Conservation (phyloP, 495 filamentous ascomycete species). For the Aspergillus baeticus region DNA sequence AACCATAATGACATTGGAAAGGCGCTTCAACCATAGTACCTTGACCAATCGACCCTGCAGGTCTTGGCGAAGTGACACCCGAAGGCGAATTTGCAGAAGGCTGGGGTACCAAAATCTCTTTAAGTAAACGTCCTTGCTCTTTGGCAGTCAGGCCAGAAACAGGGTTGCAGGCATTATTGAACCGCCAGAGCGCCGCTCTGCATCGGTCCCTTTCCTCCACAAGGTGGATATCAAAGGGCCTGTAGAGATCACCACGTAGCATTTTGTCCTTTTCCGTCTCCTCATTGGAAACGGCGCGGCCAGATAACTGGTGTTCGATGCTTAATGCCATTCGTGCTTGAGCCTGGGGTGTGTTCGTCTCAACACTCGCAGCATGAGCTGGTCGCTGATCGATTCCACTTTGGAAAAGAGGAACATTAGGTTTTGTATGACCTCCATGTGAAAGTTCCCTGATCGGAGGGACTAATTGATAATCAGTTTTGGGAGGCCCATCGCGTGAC, state of each 20-base stretch:
- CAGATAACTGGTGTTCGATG: constrained; percentile 45
- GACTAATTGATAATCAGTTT: constrained; percentile 44
- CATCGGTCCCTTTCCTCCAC: constrained; percentile 85
- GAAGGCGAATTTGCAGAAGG: constrained; percentile 48
- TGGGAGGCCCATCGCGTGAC: constrained; percentile 38
- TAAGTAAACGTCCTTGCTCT: constrained; percentile 78
- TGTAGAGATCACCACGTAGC: constrained; percentile 78
- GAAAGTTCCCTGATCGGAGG: constrained; percentile 44
- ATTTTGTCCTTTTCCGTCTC: constrained; percentile 91
- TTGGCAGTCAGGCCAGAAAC: constrained; percentile 70
- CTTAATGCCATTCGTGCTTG: constrained; percentile 47
- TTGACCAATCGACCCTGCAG: constrained; percentile 65
- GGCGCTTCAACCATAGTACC: constrained; percentile 82
- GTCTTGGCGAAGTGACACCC: constrained; percentile 33
- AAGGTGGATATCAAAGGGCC: constrained; percentile 73
- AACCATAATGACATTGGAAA: constrained; percentile 93
- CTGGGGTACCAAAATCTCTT: constrained; percentile 60
- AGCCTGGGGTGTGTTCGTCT: constrained; percentile 44
- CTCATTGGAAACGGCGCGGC: constrained; percentile 29
- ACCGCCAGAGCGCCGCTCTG: constrained; percentile 78
- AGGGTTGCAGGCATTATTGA: constrained; percentile 87
- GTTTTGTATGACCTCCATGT: constrained; percentile 35
- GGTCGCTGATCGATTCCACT: constrained; percentile 37
- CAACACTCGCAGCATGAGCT: constrained; percentile 29
- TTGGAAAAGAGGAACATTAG: constrained; percentile 38